Percentiles rank a stretch among this genome's conserved stretches.
Evolutionary conservation across 176 grass and related monocot species (phyloP).

Genomic region (Ananas comosus): DNA sequence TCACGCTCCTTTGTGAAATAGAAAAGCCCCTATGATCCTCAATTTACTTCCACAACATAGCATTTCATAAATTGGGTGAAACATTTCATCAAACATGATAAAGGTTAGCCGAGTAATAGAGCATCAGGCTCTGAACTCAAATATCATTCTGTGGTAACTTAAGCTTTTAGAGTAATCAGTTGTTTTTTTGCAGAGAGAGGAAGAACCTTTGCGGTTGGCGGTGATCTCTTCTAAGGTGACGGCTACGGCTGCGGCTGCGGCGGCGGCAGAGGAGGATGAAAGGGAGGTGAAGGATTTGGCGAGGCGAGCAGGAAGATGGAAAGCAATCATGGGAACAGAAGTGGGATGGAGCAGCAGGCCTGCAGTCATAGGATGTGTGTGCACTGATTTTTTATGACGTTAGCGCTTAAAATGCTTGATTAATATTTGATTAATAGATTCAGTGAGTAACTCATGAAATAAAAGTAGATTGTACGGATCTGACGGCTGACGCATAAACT

Average conservation of each 20-base stretch:
- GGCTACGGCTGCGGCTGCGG: constrained; percentile 3
- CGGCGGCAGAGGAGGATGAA: constrained; percentile 4
- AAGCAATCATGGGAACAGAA: not conserved
- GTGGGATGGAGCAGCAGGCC: not conserved
- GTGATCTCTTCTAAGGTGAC: constrained; percentile 55
- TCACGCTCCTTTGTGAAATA: not conserved
- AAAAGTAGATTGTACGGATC: too few relatives aligned
- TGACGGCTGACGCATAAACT: too few relatives aligned
- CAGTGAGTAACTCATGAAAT: too few relatives aligned
- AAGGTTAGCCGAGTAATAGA: not conserved
- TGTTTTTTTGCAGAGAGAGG: not conserved
- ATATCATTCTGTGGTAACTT: not conserved
- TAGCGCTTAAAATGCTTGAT: too few relatives aligned
- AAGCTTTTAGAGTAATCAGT: too few relatives aligned
- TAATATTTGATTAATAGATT: too few relatives aligned
- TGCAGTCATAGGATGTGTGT: too few relatives aligned
- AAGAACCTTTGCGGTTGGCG: constrained; percentile 64
- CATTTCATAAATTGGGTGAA: too few relatives aligned
- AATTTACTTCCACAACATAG: too few relatives aligned
- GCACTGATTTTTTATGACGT: too few relatives aligned
- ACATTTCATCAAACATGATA: too few relatives aligned
- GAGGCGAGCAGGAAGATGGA: constrained; percentile 33
- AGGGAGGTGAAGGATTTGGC: constrained; percentile 27
- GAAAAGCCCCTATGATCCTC: too few relatives aligned
- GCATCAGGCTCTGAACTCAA: not conserved